These are phyloP conservation scores for Inga laurina DNA, from an alignment of 306 rosid species.

Conservation along the genomic window DNA sequence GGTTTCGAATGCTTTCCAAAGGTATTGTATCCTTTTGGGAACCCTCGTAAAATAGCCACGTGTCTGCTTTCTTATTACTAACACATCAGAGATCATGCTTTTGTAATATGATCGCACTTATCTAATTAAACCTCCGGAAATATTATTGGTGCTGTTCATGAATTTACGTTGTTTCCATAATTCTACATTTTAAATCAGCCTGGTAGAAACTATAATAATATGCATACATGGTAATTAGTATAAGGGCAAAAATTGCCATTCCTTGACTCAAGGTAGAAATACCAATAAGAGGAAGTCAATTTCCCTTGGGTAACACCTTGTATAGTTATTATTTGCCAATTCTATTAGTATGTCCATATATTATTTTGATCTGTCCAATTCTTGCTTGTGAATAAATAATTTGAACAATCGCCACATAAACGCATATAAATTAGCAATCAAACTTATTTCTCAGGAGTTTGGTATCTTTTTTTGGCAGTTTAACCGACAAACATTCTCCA, in stretches of 20 bases:
- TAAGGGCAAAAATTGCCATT: not conserved
- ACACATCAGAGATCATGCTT: not conserved
- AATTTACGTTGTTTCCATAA: not conserved
- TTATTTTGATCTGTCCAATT: not conserved
- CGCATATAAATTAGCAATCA: not conserved
- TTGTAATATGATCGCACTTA: not conserved
- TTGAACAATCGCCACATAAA: not conserved
- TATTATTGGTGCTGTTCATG: not conserved
- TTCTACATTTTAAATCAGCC: not conserved
- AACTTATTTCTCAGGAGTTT: not conserved
- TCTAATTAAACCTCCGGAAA: not conserved
- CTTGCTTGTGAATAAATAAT: not conserved
- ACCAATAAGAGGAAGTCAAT: not conserved
- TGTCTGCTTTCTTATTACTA: conserved; percentile 14
- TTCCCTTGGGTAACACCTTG: not conserved
- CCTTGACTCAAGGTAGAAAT: not conserved
- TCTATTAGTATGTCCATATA: not conserved
- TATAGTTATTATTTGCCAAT: not conserved
- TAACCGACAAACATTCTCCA: conserved; percentile 60
- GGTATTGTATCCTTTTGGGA: conserved; percentile 44
- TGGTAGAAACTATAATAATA: not conserved
- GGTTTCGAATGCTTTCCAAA: conserved; percentile 92
- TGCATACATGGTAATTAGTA: not conserved
- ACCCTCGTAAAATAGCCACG: not conserved
- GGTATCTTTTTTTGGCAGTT: conserved; percentile 52